Conservation (phyloP, 2,329 filamentous ascomycete species). For the Fusarium newnesense region DNA sequence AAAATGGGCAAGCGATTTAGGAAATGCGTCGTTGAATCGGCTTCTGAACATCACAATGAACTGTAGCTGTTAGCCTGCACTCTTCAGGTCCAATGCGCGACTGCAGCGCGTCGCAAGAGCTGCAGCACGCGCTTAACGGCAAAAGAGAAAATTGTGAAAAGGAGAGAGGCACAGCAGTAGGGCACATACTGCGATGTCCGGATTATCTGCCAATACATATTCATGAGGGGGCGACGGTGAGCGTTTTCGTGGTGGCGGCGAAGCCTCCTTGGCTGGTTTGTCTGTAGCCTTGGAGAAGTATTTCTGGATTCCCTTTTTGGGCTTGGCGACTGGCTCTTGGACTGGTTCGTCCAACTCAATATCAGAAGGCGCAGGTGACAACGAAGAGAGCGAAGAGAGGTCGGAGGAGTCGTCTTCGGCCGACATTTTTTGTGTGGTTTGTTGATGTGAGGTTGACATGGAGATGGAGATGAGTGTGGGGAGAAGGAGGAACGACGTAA, state of each 20-base stretch:
- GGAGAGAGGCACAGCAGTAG: background rate
- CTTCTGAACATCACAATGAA: conserved; percentile 99
- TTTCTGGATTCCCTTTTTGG: conserved; percentile 69
- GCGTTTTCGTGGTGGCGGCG: conserved; percentile 79
- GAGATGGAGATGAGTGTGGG: conserved; percentile 45
- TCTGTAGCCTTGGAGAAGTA: conserved; percentile 72
- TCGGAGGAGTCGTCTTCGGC: conserved; percentile 72
- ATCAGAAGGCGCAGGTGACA: conserved; percentile 58
- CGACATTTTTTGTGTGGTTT: conserved; percentile 58
- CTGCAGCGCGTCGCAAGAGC: conserved; percentile 59
- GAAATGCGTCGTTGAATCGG: conserved; percentile 90
- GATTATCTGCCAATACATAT: conserved; percentile 88
- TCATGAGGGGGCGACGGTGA: conserved; percentile 91
- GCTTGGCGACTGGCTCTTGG: conserved; percentile 55
- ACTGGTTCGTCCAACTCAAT: conserved; percentile 61
- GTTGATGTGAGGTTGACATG: conserved; percentile 42
- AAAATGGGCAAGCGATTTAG: conserved; percentile 86
- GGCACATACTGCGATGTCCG: conserved; percentile 88
- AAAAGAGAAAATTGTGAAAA: conserved; percentile 38
- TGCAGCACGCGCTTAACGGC: conserved; percentile 51
- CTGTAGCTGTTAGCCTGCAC: conserved; percentile 61
- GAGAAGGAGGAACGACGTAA: conserved; percentile 48
- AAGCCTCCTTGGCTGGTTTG: conserved; percentile 64
- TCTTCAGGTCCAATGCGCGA: conserved; percentile 57
- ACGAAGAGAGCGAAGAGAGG: conserved; percentile 66